Evolutionary conservation across 768 basidiomycete genomes (phyloP).

Genomic region (Chlorophyllum brunneum): DNA sequence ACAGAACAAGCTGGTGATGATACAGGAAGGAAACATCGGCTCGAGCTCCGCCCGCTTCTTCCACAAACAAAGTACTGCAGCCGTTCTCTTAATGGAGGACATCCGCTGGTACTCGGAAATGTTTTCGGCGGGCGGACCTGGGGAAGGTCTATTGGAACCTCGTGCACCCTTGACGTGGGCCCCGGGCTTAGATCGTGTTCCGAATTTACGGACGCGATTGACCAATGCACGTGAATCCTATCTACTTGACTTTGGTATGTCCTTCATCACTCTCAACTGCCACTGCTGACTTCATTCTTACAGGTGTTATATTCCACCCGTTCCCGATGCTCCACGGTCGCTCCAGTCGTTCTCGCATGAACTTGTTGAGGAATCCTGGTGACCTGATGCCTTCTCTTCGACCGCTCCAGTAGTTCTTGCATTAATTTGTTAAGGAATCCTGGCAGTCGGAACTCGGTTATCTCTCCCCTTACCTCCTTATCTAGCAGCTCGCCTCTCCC

Average conservation of each 20-base stretch:
- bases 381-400: neutral
- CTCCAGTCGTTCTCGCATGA: neutral
- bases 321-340: neutral
- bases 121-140: neutral
- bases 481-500: neutral
- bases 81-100: neutral
- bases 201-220: neutral
- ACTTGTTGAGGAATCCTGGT: neutral
- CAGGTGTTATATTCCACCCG: too few relatives aligned
- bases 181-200: neutral
- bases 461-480: too few relatives aligned
- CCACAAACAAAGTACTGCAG: too few relatives aligned
- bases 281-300: too few relatives aligned
- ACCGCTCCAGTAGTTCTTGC: too few relatives aligned
- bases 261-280: too few relatives aligned
- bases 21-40: neutral
- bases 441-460: neutral
- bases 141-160: neutral
- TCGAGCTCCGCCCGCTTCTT: neutral
- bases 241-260: too few relatives aligned
- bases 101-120: neutral
- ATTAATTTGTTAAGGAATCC: slow-evolving; percentile 2
- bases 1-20: neutral
- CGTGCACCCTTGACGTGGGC: neutral
- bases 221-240: neutral